Evolutionary conservation across 768 basidiomycete genomes (phyloP).

Genomic region (Tricholoma sp.): DNA sequence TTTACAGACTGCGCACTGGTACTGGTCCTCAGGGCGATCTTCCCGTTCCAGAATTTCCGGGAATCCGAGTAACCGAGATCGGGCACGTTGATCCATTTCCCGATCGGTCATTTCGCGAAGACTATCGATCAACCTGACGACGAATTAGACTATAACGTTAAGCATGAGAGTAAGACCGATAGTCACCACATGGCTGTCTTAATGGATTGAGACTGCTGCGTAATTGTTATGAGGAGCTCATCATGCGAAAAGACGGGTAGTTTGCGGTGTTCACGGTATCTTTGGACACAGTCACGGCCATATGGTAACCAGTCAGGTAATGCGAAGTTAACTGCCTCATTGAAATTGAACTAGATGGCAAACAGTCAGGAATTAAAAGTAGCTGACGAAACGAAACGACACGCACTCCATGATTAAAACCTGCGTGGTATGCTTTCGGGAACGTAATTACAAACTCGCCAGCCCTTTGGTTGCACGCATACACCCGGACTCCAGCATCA

Average conservation of each 20-base stretch:
- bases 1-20: slow-evolving; percentile 93
- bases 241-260: slow-evolving; percentile 98
- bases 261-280: slow-evolving; percentile 88
- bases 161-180: not conserved
- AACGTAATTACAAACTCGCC: slow-evolving; percentile 98
- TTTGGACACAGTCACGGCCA: slow-evolving; percentile 82
- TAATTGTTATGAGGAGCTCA: slow-evolving; percentile 95
- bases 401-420: slow-evolving; percentile 96
- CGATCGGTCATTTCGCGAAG: slow-evolving; percentile 86
- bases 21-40: slow-evolving; percentile 89
- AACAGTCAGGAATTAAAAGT: slow-evolving; percentile 15
- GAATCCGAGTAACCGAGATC: slow-evolving; percentile 55
- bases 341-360: slow-evolving; percentile 81
- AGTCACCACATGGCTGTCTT: slow-evolving; percentile 89
- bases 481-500: slow-evolving; percentile 88
- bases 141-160: slow-evolving; percentile 2
- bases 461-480: slow-evolving; percentile 92
- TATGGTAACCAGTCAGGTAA: slow-evolving; percentile 90
- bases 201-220: slow-evolving; percentile 89
- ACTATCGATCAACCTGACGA: slow-evolving; percentile 72
- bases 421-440: slow-evolving; percentile 96
- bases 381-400: not conserved
- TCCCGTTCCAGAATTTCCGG: slow-evolving; percentile 68
- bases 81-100: slow-evolving; percentile 65
- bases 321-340: slow-evolving; percentile 98